These are phyloP conservation scores for Thraustotheca clavata DNA, from an alignment of 352 stramenopile species.

Conservation along the genomic window DNA sequence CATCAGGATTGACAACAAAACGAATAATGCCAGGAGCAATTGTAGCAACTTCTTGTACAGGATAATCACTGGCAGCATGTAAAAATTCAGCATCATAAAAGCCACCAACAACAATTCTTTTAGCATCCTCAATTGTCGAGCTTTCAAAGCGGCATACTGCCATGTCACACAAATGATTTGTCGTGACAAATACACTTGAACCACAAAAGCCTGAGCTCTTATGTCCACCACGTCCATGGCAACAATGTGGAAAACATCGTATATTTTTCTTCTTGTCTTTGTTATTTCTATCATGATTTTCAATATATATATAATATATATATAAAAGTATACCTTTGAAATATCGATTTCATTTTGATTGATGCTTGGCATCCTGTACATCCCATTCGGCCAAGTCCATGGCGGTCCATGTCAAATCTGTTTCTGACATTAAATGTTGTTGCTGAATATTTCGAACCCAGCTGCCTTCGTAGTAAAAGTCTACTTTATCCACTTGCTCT, in stretches of 20 bases:
- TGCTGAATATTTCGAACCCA: constrained; percentile 11
- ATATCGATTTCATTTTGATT: constrained; percentile 7
- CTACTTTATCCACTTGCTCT: not conserved
- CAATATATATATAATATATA: no score
- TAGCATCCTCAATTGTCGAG: not conserved
- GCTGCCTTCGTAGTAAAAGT: not conserved
- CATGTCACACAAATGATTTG: not conserved
- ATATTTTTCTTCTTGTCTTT: constrained; percentile 21
- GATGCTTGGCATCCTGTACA: constrained; percentile 5
- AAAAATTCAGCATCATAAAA: not conserved
- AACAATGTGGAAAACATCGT: constrained; percentile 18
- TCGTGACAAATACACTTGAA: constrained; percentile 12
- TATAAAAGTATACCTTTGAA: not conserved
- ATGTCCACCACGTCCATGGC: not conserved
- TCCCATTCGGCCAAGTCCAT: not conserved
- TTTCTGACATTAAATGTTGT: no score
- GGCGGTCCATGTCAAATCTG: not conserved
- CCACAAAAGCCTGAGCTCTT: constrained; percentile 16
- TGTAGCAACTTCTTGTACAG: not conserved
- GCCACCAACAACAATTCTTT: not conserved
- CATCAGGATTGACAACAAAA: constrained; percentile 15
- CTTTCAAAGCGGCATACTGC: constrained; percentile 11
- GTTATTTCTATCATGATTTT: constrained; percentile 12
- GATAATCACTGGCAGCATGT: not conserved
- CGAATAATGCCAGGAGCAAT: not conserved